Conservation (phyloP, 139 green algal species). For the Pedinophyceae sp. region DNA sequence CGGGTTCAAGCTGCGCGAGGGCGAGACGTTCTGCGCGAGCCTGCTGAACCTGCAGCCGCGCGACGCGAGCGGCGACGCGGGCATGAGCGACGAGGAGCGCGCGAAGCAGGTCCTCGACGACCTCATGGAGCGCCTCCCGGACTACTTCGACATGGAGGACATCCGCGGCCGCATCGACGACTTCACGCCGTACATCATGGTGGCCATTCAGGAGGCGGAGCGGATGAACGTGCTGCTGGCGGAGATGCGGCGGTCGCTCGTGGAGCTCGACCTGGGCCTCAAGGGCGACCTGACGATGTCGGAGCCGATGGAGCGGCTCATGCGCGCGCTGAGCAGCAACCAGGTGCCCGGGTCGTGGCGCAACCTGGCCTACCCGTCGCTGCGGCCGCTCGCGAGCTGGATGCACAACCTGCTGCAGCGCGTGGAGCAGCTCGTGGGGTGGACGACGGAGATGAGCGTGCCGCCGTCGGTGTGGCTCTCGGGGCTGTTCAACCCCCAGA, state of each 20-base stretch:
- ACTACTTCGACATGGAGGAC: constrained; percentile 70
- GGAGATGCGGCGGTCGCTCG: constrained; percentile 57
- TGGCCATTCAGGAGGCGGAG: constrained; percentile 77
- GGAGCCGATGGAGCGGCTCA: constrained; percentile 70
- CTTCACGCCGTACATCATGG: constrained; percentile 70
- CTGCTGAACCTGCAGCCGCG: constrained; percentile 54
- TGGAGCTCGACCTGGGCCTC: constrained; percentile 81
- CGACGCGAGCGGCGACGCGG: constrained; percentile 38
- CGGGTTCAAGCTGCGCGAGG: constrained; percentile 75
- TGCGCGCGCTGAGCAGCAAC: constrained; percentile 48
- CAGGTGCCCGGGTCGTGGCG: constrained; percentile 40
- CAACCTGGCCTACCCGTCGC: constrained; percentile 56
- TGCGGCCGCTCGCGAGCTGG: constrained; percentile 54
- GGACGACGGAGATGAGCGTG: constrained; percentile 56
- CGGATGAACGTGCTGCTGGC: constrained; percentile 72
- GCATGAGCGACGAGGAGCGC: constrained; percentile 55
- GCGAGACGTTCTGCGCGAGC: constrained; percentile 27
- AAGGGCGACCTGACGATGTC: constrained; percentile 83
- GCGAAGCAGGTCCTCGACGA: constrained; percentile 65
- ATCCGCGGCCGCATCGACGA: constrained; percentile 54
- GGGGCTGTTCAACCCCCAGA: constrained; percentile 84
- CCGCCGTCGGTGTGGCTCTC: constrained; percentile 70
- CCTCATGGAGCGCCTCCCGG: constrained; percentile 59
- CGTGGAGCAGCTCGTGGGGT: constrained; percentile 65
- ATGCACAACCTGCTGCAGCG: constrained; percentile 54